These are phyloP conservation scores for Biancaea sappan DNA, from an alignment of 306 rosid genomes.

Conservation along the genomic window DNA sequence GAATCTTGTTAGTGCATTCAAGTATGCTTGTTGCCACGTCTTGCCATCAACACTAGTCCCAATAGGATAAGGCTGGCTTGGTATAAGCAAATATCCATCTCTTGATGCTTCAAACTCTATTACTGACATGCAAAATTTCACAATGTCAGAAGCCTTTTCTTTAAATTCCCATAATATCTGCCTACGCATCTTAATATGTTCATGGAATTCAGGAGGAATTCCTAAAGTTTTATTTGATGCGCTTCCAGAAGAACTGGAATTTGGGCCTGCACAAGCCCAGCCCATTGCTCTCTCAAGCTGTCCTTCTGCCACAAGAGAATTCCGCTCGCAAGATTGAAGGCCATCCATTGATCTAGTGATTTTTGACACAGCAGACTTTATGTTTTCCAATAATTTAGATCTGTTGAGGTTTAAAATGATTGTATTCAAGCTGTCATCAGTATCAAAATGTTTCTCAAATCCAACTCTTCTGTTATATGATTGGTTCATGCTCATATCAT, in stretches of 20 bases:
- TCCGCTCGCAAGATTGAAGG: slow-evolving; percentile 77
- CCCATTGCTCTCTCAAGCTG: slow-evolving; percentile 98
- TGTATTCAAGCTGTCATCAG: slow-evolving; percentile 65
- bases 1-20: slow-evolving; percentile 74
- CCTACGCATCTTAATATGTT: slow-evolving; percentile 72
- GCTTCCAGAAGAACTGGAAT: slow-evolving; percentile 60
- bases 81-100: slow-evolving; percentile 69
- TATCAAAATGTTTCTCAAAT: slow-evolving; percentile 65
- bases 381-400: slow-evolving; percentile 70
- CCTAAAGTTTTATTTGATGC: slow-evolving; percentile 69
- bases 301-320: slow-evolving; percentile 80
- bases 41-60: slow-evolving; percentile 65
- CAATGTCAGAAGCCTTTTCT: slow-evolving; percentile 80
- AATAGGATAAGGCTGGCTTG: slow-evolving; percentile 64
- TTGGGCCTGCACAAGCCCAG: slow-evolving; percentile 96
- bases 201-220: slow-evolving; percentile 92
- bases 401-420: slow-evolving; percentile 67
- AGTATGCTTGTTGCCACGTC: slow-evolving; percentile 86
- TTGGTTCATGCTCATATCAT: slow-evolving; percentile 63
- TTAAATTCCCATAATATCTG: slow-evolving; percentile 75
- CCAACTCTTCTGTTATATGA: slow-evolving; percentile 63
- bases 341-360: slow-evolving; percentile 73
- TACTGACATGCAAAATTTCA: slow-evolving; percentile 70
- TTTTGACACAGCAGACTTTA: slow-evolving; percentile 78
- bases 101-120: slow-evolving; percentile 94